These are phyloP conservation scores for Trichosporon sp. DNA, from an alignment of 1,284 basidiomycete species.

Conservation along the genomic window DNA sequence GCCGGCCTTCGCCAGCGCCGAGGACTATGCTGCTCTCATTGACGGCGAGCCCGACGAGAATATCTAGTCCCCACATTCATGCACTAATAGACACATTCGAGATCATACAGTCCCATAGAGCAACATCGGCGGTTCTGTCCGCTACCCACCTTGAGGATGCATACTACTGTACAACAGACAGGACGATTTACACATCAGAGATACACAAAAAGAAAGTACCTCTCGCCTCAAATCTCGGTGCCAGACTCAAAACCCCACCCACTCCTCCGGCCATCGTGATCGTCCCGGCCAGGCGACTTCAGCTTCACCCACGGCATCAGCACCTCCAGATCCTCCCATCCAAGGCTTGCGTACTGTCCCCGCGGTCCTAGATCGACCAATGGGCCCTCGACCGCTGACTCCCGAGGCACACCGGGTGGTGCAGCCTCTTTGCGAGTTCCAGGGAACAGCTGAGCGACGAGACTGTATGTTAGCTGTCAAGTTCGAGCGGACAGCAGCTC, in stretches of 20 bases:
- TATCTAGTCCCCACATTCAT: slow-evolving; percentile 36
- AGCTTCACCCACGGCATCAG: slow-evolving; percentile 40
- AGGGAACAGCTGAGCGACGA: slow-evolving; percentile 41
- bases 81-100: not conserved
- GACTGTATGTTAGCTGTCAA: slow-evolving; percentile 19
- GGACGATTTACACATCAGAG: not conserved
- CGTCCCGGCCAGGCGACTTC: slow-evolving; percentile 26
- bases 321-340: slow-evolving; percentile 40
- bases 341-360: slow-evolving; percentile 44
- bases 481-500: slow-evolving; percentile 3
- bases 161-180: slow-evolving; percentile 4
- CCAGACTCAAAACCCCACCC: slow-evolving; percentile 34
- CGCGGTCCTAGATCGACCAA: slow-evolving; percentile 34
- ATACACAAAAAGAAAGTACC: not conserved
- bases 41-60: slow-evolving; percentile 67
- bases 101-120: not conserved
- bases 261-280: slow-evolving; percentile 24
- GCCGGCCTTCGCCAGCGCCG: slow-evolving; percentile 88
- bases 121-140: not conserved
- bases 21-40: slow-evolving; percentile 90
- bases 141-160: not conserved
- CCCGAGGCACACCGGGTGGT: slow-evolving; percentile 22
- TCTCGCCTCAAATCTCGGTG: not conserved
- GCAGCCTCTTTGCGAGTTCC: slow-evolving; percentile 17
- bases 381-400: slow-evolving; percentile 27